phyloP scores from a whole-genome alignment of 495 filamentous ascomycete species.

The Rusavskia elegans region DNA sequence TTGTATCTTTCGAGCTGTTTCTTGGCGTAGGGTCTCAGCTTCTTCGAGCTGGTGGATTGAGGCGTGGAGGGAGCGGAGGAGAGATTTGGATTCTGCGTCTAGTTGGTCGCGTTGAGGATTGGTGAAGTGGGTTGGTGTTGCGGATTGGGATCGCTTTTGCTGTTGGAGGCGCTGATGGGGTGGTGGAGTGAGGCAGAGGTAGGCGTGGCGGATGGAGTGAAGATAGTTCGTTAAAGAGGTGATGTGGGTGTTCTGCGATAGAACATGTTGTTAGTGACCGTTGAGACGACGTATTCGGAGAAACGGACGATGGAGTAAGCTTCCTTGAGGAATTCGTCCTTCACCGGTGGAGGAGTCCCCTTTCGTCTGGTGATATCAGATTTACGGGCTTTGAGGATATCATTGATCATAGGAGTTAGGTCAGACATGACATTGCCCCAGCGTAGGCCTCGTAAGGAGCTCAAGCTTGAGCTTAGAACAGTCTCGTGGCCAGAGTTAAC shows the following conservation, averaged over 20 bases:
- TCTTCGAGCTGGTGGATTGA: constrained; percentile 62
- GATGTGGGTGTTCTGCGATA: constrained; percentile 70
- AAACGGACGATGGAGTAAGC: constrained; percentile 74
- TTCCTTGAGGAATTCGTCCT: constrained; percentile 89
- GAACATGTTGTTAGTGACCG: background rate
- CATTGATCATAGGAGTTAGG: constrained; percentile 23
- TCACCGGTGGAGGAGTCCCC: constrained; percentile 28
- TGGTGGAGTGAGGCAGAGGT: constrained; percentile 62
- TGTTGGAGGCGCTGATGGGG: constrained; percentile 23
- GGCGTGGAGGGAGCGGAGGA: constrained; percentile 67
- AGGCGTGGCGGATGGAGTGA: constrained; percentile 67
- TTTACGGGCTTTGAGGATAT: constrained; percentile 38
- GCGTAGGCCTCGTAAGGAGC: too few species aligned
- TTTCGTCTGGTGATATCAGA: constrained; percentile 25
- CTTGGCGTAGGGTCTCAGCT: constrained; percentile 65
- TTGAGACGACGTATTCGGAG: constrained; percentile 3
- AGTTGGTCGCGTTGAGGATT: constrained; percentile 62
- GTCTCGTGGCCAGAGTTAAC: too few species aligned
- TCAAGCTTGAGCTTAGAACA: background rate
- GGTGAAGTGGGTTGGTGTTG: constrained; percentile 29
- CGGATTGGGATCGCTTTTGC: constrained; percentile 12
- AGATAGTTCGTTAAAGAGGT: constrained; percentile 60
- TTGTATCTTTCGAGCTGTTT: constrained; percentile 49
- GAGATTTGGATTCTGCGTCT: constrained; percentile 66
- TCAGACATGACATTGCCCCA: constrained; percentile 6